Evolutionary conservation across 495 filamentous ascomycete species (phyloP), one percentile per base, ranked within the genome.

Genomic region (Penicillium ucsense): DNA sequence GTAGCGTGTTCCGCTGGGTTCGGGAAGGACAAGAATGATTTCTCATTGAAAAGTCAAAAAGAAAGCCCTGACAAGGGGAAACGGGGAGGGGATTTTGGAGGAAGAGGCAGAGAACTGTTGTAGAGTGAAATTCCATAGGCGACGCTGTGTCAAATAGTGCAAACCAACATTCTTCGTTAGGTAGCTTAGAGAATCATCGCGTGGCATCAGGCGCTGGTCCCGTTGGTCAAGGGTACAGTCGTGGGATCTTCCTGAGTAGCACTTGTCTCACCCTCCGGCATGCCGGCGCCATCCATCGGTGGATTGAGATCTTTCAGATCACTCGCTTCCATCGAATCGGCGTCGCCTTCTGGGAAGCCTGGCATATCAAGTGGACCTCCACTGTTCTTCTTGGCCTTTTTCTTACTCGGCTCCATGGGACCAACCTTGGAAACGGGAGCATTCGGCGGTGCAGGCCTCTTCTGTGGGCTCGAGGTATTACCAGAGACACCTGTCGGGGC

Each of bases 391-490:
- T 74, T 74, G 31, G 55, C 37, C 38, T 74, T 74, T 50, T 74
- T 74, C 53, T 74, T 74, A 48, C 65, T 74, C 10, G 71, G 71
- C 38, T 74, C 70, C 0, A 62, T 53, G 5, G 39, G 33, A 2
- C 54, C 57, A 27, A 53, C 0, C 36, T 70, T 68, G 6, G 56
- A 48, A 4, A 50, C 43, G 6, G 57, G 8, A n/a, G 50, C 52
- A 11, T 50, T 46, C 1, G 66, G 49, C 3, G 66, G 69, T 34
- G 66, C 78, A 20, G 89, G 87, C 28, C 92, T 77, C 66, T 99
- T 99, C 47, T 89, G 81, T 11, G 91, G 90, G 41, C 82, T 85
- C 6, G 84, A 78, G 20, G 54, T 63, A 28, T 53, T 50, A 6
- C 57, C 64, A 20, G 63, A 49, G 28, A 63, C 53, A 31, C 54